Evolutionary conservation across 192 early-diverging fungal genomes (phyloP), one percentile per base, ranked within the genome.

Genomic region (Coemansia asiatica): DNA sequence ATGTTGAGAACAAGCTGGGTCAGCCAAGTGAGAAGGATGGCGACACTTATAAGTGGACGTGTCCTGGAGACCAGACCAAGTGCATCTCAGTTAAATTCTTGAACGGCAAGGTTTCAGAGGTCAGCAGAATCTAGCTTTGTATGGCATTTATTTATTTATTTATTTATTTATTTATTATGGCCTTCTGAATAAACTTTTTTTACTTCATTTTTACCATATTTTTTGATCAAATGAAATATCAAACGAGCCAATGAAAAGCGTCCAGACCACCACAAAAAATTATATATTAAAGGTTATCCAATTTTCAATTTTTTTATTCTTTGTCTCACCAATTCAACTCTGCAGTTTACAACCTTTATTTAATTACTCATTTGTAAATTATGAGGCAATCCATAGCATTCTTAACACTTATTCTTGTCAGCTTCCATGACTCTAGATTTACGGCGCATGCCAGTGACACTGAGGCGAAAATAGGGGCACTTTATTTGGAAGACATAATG

Each of bases 401-500:
- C 31, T 33, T 33, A 6, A 3, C 31, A 33, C 31, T 33, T 3
- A 8, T 33, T 8, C 31, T 33, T 33, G 31, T 33, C 4, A 8
- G 4, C 8, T 6, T 33, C 31, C 31, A 33, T 8, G 31, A 8
- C 4, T 8, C 8, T 33, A 8, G 4, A 33, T 33, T 8, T 8
- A 33, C 31, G 31, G 31, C 4, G 31, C 31, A 6, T 33, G 31
- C 4, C 4, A 33, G 31, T 8, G 31, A 33, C 3, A 33, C 3
- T 8, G 31, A 33, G 4, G 31, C 31, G 8, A 33, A 48, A 15
- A 48, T 48, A 19, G 47, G 19, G 18, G 47, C 47, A 15, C 47
- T 48, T 12, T 48, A 64, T 46, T 59, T 71, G 9, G 71, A 54
- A 5, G 56, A 62, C 44, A 69, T 79, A 22, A 80, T 67, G 71